phyloP scores from a whole-genome alignment of 2,329 filamentous ascomycete species.

The Emericellopsis cladophorae region DNA sequence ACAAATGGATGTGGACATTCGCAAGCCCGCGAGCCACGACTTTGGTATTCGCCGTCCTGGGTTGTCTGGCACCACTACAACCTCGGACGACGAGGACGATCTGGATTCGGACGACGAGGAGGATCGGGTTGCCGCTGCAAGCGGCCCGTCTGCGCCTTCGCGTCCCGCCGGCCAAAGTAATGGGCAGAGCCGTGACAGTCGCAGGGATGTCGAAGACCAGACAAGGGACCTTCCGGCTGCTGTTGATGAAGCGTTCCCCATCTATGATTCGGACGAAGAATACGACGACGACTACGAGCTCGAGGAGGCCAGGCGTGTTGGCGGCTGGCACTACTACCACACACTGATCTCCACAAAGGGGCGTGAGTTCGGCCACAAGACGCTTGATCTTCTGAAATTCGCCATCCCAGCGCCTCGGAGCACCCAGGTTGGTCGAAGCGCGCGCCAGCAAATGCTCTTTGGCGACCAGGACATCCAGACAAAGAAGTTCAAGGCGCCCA shows the following conservation, averaged over 20 bases:
- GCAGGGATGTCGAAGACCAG: conserved; percentile 68
- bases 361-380: conserved; percentile 25
- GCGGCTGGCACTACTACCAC: conserved; percentile 63
- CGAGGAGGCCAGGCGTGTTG: conserved; percentile 64
- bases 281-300: conserved; percentile 62
- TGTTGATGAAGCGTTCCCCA: conserved; percentile 57
- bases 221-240: conserved; percentile 47
- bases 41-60: conserved; percentile 82
- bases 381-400: conserved; percentile 31
- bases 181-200: conserved; percentile 2
- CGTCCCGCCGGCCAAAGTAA: conserved; percentile 30
- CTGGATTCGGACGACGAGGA: conserved; percentile 59
- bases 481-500: conserved; percentile 58
- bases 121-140: conserved; percentile 3
- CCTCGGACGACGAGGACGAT: conserved; percentile 59
- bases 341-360: conserved; percentile 40
- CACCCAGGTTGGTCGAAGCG: conserved; percentile 43
- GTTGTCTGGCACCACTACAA: conserved; percentile 64
- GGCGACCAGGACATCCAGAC: conserved; percentile 41
- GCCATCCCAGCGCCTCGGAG: conserved; percentile 42
- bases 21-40: conserved; percentile 76
- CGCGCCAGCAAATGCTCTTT: conserved; percentile 39
- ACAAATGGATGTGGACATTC: conserved; percentile 96
- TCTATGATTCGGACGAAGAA: conserved; percentile 81
- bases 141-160: conserved; percentile 12